A percentile compares a stretch with the other conserved stretches of the same genome.
Conservation (phyloP, 768 basidiomycete genomes). For the Lentinula edodes region DNA sequence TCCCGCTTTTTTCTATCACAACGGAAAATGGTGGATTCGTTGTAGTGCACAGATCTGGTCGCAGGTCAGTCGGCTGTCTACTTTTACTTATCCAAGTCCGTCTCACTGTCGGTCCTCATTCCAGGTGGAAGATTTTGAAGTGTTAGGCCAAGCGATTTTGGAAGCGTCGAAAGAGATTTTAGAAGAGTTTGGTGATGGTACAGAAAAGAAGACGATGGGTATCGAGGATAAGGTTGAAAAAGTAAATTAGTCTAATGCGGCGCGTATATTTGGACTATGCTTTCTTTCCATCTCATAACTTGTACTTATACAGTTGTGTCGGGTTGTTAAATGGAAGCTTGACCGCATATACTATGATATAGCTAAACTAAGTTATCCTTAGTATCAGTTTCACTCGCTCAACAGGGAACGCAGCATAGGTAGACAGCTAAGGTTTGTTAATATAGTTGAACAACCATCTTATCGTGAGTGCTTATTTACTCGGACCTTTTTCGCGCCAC, state of each 20-base stretch:
- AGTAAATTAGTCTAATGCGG: background rate
- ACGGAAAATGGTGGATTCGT: conserved; percentile 33
- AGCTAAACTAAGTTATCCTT: too few relatives aligned
- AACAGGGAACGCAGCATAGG: too few relatives aligned
- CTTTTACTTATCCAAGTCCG: background rate
- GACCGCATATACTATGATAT: too few relatives aligned
- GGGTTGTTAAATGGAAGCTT: too few relatives aligned
- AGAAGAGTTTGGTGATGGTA: conserved; percentile 1
- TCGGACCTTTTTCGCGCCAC: too few relatives aligned
- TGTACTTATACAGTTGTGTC: too few relatives aligned
- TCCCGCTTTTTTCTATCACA: conserved; percentile 27
- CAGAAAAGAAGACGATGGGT: background rate
- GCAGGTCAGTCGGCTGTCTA: conserved; percentile 19
- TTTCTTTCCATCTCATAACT: too few relatives aligned
- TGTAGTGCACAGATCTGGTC: conserved; percentile 37
- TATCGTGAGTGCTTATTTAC: too few relatives aligned
- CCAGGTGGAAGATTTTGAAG: conserved; percentile 15
- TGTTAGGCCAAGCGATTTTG: conserved; percentile 8
- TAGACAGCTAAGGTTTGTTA: too few relatives aligned
- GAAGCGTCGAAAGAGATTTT: conserved; percentile 9
- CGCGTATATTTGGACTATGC: background rate
- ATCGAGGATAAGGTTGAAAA: background rate
- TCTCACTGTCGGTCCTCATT: background rate
- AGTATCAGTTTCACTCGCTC: too few relatives aligned
- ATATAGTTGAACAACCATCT: too few relatives aligned